These are phyloP conservation scores for Macadamia tetraphylla DNA, from an alignment of 164 flowering plant genomes.

Conservation along the genomic window DNA sequence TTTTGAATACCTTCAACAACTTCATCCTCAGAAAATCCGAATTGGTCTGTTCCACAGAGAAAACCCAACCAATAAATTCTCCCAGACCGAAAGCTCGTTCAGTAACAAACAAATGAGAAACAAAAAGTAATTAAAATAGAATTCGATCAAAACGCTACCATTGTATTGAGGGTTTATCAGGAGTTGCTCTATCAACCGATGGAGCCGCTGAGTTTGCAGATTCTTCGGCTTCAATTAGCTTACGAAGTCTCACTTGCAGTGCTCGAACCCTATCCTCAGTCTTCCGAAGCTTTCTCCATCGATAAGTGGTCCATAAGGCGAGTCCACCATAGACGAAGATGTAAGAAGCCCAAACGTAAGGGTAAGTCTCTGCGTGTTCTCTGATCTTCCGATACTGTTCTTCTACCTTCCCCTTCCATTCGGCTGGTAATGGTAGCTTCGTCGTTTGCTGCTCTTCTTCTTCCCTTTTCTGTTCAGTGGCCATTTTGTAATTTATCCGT, in stretches of 20 bases:
- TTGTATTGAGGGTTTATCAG: constrained; percentile 1
- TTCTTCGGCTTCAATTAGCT: constrained; percentile 52
- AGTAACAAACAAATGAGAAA: neutral
- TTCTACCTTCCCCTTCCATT: constrained; percentile 33
- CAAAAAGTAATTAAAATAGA: neutral
- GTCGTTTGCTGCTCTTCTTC: constrained; percentile 17
- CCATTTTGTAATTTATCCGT: constrained; percentile 10
- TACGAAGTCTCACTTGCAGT: constrained; percentile 59
- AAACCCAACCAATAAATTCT: neutral
- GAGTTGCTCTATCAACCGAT: constrained; percentile 12
- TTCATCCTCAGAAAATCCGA: neutral
- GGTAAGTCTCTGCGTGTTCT: constrained; percentile 77
- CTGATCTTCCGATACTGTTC: constrained; percentile 40
- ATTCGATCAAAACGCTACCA: constrained; percentile 2
- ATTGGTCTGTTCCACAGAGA: neutral
- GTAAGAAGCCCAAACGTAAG: constrained; percentile 93
- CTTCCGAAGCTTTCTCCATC: constrained; percentile 79
- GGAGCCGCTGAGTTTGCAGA: constrained; percentile 22
- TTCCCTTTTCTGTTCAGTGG: constrained; percentile 14
- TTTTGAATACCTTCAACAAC: too few species aligned
- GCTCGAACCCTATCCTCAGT: constrained; percentile 73
- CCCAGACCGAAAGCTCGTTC: neutral
- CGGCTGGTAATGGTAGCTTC: constrained; percentile 9
- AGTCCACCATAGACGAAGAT: constrained; percentile 76
- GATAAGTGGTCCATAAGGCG: constrained; percentile 53